Evolutionary conservation across 116 monocot species (phyloP), one percentile per base, ranked within the genome.

Genomic region (Dioscorea cayenensis): DNA sequence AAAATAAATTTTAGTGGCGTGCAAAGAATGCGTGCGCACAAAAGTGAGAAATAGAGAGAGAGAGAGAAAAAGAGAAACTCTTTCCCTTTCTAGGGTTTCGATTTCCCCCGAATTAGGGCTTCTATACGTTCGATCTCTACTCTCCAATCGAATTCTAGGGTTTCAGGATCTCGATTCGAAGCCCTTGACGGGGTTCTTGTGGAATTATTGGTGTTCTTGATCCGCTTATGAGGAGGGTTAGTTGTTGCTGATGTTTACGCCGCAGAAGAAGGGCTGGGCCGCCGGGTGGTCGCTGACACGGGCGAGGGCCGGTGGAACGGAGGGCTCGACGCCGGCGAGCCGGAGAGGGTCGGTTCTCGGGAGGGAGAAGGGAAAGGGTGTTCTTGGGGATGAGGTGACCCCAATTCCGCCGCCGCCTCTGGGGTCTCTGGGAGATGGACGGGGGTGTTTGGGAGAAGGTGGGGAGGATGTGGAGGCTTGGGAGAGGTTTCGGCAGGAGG

Each of bases 191-290:
- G 19, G 55, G 19, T n/a, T n/a, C 55, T 55, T 16, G 19, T 16
- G 19, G 55, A 55, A 55, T 60, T 66, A 17, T 70, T 68, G 69
- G 19, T 64, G 36, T 10, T 48, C 19, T 13, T 37, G 58, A 12
- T 5, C 28, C 38, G 35, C 55, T 19, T 62, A 59, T 72, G 69
- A 74, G 29, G 38, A 68, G 69, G 65, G 27, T 48, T 25, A 59
- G 48, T 23, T 82, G 76, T 25, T 58, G 48, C 49, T 82, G 76
- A 99, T 99, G 94, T 99, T 99, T 51, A 99, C 99, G 19, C 99
- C 99, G 64, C 88, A 89, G 79, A 83, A 77, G 74, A 90, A 80
- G 71, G 86, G 85, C 28, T 81, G 85, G 87, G 71, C 80, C 59
- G 84, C 80, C 59, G 84, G 86, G 43, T 79, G 83, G 87, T 74